These are phyloP conservation scores for Capsicum chinense DNA, from an alignment of 257 asterid species.

Conservation along the genomic window DNA sequence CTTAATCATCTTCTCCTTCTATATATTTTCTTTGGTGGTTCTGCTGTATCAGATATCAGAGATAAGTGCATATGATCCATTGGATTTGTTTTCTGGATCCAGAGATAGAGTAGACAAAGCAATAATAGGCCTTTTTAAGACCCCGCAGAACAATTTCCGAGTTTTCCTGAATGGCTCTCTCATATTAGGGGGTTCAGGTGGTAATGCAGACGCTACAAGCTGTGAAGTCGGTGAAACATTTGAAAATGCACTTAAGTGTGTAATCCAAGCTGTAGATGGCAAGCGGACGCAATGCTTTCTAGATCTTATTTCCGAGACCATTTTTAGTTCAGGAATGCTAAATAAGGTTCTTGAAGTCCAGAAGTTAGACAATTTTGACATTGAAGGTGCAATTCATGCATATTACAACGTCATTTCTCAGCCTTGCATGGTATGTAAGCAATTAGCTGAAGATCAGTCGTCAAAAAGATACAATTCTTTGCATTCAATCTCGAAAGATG, in stretches of 20 bases:
- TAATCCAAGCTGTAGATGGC: conserved; percentile 68
- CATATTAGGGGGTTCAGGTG: conserved; percentile 80
- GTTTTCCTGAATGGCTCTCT: conserved; percentile 86
- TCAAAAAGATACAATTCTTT: conserved; percentile 54
- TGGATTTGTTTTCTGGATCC: conserved; percentile 86
- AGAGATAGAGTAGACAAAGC: conserved; percentile 73
- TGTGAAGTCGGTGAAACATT: conserved; percentile 55
- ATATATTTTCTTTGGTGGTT: neutral
- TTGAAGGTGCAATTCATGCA: conserved; percentile 95
- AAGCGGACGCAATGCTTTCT: conserved; percentile 62
- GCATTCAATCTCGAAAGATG: conserved; percentile 66
- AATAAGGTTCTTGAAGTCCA: conserved; percentile 83
- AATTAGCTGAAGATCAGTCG: conserved; percentile 43
- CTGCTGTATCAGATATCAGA: conserved; percentile 62
- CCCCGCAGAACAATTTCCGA: conserved; percentile 95
- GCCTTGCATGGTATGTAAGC: conserved; percentile 69
- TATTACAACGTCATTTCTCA: conserved; percentile 72
- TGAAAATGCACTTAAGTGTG: conserved; percentile 61
- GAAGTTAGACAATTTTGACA: conserved; percentile 75
- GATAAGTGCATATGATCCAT: conserved; percentile 84
- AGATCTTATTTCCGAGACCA: conserved; percentile 75
- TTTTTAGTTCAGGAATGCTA: conserved; percentile 63
- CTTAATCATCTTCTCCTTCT: neutral
- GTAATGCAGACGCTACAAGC: conserved; percentile 51
- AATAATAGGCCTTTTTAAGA: conserved; percentile 59